Percentiles rank a stretch among this genome's conserved stretches.
These are phyloP conservation scores for Neospermospora avenae DNA, from an alignment of 2,329 filamentous ascomycete genomes.

Conservation along the genomic window DNA sequence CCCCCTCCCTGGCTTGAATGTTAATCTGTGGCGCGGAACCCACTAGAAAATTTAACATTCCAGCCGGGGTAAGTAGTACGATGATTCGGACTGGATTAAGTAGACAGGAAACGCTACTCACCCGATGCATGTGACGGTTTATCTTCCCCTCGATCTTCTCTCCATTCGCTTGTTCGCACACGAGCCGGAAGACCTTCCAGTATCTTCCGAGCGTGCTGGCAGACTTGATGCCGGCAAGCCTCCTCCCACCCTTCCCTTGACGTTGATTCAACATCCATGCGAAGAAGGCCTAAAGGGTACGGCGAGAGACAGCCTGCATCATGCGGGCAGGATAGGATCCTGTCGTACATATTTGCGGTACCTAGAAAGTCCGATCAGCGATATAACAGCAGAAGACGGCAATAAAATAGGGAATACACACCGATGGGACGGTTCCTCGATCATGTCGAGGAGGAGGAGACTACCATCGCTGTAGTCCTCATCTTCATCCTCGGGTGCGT, in stretches of 20 bases:
- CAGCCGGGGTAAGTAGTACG: too few relatives aligned
- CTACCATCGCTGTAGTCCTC: conserved; percentile 23
- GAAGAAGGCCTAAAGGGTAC: conserved; percentile 17
- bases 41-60: too few relatives aligned
- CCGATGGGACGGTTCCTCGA: conserved; percentile 20
- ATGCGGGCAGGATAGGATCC: conserved; percentile 18
- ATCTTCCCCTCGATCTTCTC: conserved; percentile 24
- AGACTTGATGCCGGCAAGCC: too few relatives aligned
- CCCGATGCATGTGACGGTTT: conserved; percentile 3
- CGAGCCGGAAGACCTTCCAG: conserved; percentile 32
- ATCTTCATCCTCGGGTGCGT: conserved; percentile 25
- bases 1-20: too few relatives aligned
- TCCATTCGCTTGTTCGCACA: conserved; percentile 25
- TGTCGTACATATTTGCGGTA: conserved; percentile 22
- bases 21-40: too few relatives aligned
- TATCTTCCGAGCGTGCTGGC: conserved; percentile 28
- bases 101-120: too few relatives aligned
- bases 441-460: conserved; percentile 21
- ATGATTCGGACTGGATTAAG: too few relatives aligned
- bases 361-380: conserved; percentile 14
- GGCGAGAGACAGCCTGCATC: conserved; percentile 13
- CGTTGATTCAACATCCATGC: conserved; percentile 18
- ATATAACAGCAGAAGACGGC: conserved; percentile 14
- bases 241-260: conserved; percentile 14
- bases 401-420: conserved; percentile 15